Conservation (phyloP, 2,329 filamentous ascomycete species). For the Sclerotinia glacialis region DNA sequence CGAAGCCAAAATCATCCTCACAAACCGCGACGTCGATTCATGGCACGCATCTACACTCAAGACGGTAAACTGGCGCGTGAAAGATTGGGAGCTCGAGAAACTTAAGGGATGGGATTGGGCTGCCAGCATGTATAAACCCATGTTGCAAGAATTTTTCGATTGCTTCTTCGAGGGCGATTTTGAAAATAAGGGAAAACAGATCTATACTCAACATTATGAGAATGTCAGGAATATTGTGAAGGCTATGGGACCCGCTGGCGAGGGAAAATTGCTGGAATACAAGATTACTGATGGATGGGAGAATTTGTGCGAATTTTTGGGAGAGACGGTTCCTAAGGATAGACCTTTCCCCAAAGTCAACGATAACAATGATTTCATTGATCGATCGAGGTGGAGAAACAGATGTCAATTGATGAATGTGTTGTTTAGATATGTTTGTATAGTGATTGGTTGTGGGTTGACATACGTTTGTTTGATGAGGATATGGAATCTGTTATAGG, state of each 20-base stretch:
- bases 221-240: slow-evolving; percentile 12
- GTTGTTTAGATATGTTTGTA: slow-evolving; percentile 16
- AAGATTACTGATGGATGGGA: slow-evolving; percentile 28
- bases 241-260: background rate
- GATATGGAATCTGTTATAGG: slow-evolving; percentile 17
- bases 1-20: slow-evolving; percentile 29
- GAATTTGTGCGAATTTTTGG: slow-evolving; percentile 27
- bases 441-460: background rate
- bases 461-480: slow-evolving; percentile 15
- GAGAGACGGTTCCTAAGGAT: slow-evolving; percentile 25
- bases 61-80: slow-evolving; percentile 20
- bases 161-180: slow-evolving; percentile 15
- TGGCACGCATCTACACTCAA: slow-evolving; percentile 26
- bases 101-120: slow-evolving; percentile 19
- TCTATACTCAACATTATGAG: slow-evolving; percentile 17
- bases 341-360: slow-evolving; percentile 16
- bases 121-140: slow-evolving; percentile 21
- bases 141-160: slow-evolving; percentile 20
- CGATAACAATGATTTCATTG: slow-evolving; percentile 21
- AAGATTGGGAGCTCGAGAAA: slow-evolving; percentile 16
- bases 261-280: slow-evolving; percentile 24
- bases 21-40: slow-evolving; percentile 26
- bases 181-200: slow-evolving; percentile 17
- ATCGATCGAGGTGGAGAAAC: slow-evolving; percentile 18
- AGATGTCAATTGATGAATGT: slow-evolving; percentile 20